Evolutionary conservation across 495 filamentous ascomycete species (phyloP), one percentile per base, ranked within the genome.

Genomic region (Terfezia boudieri): DNA sequence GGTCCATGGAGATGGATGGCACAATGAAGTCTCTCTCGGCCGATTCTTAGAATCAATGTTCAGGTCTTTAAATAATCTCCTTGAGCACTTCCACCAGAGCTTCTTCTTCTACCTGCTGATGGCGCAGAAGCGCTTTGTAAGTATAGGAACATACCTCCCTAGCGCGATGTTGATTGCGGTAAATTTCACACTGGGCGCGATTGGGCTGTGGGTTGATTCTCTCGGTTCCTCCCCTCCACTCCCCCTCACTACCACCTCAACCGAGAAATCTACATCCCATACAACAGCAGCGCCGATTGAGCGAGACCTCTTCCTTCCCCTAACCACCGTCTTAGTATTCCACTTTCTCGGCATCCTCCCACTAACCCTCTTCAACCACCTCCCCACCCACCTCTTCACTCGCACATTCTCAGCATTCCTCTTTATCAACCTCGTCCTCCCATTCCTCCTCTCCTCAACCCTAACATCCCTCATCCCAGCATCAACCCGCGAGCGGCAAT

Each of bases 81-180:
- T 98, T 14, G 90, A 98, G 68, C 87, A 96, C 66, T 76, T 98
- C 57, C 90, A 98, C 63, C 90, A 98, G 71, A 94, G 86, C 64
- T 98, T 96, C 74, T 98, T 98, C 74, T 96, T 98, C 70, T 98
- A 98, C 67, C 70, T 98, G 23, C 76, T 98, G 16, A 86, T 98
- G 76, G 80, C 86, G 53, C 73, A 79, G 16, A 81, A 90, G 53
- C 77, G 87, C 8, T 98, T 96, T 67, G 92, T 96, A 54, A 95
- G 89, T 67, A 98, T 98, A 57, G 90, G 90, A 17, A 98, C 90
- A 1, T 98, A 98, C 62, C 72, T 98, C 6, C 90, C 92, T 5
- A 93, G 86, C 67, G 90, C 88, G 8, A 96, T 98, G 92, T 68
- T 95, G 32, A 75, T 98, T 55, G 92, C 92, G 8, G 81, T 75